Conservation (phyloP, 2,329 filamentous ascomycete species). For the Fusarium concolor region DNA sequence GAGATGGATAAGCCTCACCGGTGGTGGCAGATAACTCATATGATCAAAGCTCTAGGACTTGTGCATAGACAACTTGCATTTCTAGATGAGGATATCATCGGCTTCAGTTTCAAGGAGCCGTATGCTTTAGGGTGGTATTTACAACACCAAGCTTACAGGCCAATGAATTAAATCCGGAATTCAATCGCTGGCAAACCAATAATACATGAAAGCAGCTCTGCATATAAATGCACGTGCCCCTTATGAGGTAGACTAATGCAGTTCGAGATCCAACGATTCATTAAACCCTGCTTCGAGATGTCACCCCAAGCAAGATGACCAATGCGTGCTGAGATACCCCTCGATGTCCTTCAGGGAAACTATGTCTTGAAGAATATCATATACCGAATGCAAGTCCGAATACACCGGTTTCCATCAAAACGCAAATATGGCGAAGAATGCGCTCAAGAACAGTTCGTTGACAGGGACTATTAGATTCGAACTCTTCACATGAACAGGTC, state of each 20-base stretch:
- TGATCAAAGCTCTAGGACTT: slow-evolving; percentile 17
- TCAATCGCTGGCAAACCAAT: background rate
- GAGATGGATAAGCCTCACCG: slow-evolving; percentile 24
- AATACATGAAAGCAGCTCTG: background rate
- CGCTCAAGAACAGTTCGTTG: too few relatives aligned
- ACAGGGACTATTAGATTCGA: too few relatives aligned
- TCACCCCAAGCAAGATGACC: too few relatives aligned
- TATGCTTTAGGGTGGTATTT: slow-evolving; percentile 1
- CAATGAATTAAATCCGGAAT: background rate
- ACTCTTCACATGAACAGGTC: too few relatives aligned
- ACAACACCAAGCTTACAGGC: slow-evolving; percentile 6
- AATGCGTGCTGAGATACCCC: too few relatives aligned
- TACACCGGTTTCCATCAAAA: too few relatives aligned
- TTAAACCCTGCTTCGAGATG: background rate
- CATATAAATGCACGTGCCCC: background rate
- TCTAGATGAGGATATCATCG: slow-evolving; percentile 22
- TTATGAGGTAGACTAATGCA: background rate
- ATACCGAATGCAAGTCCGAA: too few relatives aligned
- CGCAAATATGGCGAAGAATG: too few relatives aligned
- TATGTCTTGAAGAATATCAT: too few relatives aligned
- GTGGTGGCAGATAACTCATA: slow-evolving; percentile 19
- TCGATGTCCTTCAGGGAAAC: too few relatives aligned
- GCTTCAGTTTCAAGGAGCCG: slow-evolving; percentile 6
- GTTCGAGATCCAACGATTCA: background rate
- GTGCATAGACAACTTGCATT: slow-evolving; percentile 7